These are phyloP conservation scores for Hypoxylon rickii DNA, from an alignment of 495 filamentous ascomycete genomes.

Conservation along the genomic window DNA sequence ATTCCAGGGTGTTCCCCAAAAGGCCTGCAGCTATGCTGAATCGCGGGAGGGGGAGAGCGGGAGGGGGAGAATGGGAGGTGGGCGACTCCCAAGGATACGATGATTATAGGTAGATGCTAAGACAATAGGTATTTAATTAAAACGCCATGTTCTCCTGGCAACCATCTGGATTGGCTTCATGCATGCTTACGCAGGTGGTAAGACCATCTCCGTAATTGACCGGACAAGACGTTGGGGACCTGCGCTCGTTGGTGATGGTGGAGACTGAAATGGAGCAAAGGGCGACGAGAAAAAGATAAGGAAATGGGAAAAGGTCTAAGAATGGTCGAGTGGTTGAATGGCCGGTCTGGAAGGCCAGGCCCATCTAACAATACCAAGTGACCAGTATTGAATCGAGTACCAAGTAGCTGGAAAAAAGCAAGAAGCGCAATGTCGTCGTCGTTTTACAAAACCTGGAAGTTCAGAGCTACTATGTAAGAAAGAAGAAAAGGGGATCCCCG, in stretches of 20 bases:
- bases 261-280: conserved; percentile 3
- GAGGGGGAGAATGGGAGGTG: too few relatives aligned
- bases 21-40: conserved; percentile 8
- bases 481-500: too few relatives aligned
- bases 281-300: not conserved
- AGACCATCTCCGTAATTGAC: conserved; percentile 14
- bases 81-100: too few relatives aligned
- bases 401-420: too few relatives aligned
- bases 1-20: conserved; percentile 16
- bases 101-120: too few relatives aligned
- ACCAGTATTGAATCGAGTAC: too few relatives aligned
- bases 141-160: conserved; percentile 13
- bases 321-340: too few relatives aligned
- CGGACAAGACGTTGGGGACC: conserved; percentile 36
- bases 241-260: conserved; percentile 22
- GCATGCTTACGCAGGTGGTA: conserved; percentile 27
- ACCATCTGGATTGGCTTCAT: conserved; percentile 29
- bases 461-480: too few relatives aligned
- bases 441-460: too few relatives aligned
- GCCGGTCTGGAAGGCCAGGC: too few relatives aligned
- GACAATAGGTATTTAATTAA: not conserved
- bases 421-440: too few relatives aligned
- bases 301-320: not conserved
- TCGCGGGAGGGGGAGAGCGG: conserved; percentile 4
- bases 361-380: too few relatives aligned